Base-by-base conservation (phyloP, 2,329 filamentous ascomycete species). In the Colletotrichum sidae region DNA sequence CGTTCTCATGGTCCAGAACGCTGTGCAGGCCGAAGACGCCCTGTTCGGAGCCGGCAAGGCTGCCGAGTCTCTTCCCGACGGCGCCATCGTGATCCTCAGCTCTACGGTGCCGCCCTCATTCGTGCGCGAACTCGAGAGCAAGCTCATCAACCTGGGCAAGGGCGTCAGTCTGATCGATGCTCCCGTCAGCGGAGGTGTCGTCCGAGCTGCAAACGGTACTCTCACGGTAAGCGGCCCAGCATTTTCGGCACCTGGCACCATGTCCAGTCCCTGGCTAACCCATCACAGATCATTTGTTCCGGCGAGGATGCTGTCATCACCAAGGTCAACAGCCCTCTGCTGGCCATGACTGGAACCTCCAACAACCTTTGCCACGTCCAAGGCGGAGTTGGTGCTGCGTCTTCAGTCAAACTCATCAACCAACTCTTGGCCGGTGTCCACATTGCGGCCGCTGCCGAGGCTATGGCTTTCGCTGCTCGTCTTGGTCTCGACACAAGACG, bases 401-500 rank as follows among this genome's bases (percentile, higher is more conserved):
- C 82, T 9, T 87, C 86, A 17, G 83, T 86, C 70, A 88, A 88
- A 69, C 81, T 88, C 52, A 81, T 88, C 54, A 84, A 88, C 70
- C 84, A 88, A 69, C 80, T 88, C 5, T 81, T 89, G 46, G 84
- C 85, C 1, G 86, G 84, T 2, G 83, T 87, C 5, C 86, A 89
- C 71, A 87, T 89, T 51, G 80, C 84, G 8, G 77, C 83, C 0
- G 80, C 85, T 3, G 81, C 80, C 13, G 87, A 89, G 72, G 84
- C 83, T 0, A 86, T 88, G 79, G 84, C 84, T 1, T 81, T 88
- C 55, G 85, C 82, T 2, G 82, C 83, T 3, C 79, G 80, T 9
- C 77, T 86, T 4, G 85, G 84, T 1, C 70, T 88, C 34, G 83
- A 88, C 61, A 82, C 84, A 0, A 75, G 80, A 58, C 74, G 78